Conservation (phyloP, 169 alveolate species). For the Eimeria mitis region DNA sequence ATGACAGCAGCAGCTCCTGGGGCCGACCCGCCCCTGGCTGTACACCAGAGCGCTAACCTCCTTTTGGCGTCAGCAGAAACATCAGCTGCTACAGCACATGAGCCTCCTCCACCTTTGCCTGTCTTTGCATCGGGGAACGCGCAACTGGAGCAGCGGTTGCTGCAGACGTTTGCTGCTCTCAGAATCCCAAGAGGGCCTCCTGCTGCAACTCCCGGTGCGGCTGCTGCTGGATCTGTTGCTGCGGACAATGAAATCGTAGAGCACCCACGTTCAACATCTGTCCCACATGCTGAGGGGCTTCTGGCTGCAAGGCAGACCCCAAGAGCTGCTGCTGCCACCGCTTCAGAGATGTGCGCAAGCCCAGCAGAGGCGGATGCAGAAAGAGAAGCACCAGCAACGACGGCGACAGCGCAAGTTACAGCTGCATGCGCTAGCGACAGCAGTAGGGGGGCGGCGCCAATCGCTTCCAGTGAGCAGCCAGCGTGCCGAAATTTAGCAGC, state of each 20-base stretch:
- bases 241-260: neutral
- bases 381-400: neutral
- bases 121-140: slow-evolving; percentile 54
- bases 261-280: neutral
- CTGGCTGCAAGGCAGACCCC: neutral
- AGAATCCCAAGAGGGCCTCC: slow-evolving; percentile 7
- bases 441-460: neutral
- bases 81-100: neutral
- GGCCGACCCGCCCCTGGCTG: slow-evolving; percentile 8
- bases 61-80: neutral
- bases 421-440: neutral
- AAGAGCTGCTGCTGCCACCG: slow-evolving; percentile 10
- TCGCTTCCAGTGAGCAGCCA: neutral
- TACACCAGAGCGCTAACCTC: neutral
- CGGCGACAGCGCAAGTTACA: neutral
- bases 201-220: neutral
- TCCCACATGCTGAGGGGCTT: slow-evolving; percentile 15
- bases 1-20: slow-evolving; percentile 20
- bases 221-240: slow-evolving; percentile 1
- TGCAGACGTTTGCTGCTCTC: slow-evolving; percentile 58
- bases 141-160: slow-evolving; percentile 40
- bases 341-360: neutral
- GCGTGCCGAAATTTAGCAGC: neutral
- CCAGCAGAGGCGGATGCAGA: neutral
- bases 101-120: neutral